Percentiles rank a stretch among this genome's conserved stretches.
These are phyloP conservation scores for Paspalum notatum DNA, from an alignment of 176 grass and related monocot species.

Conservation along the genomic window DNA sequence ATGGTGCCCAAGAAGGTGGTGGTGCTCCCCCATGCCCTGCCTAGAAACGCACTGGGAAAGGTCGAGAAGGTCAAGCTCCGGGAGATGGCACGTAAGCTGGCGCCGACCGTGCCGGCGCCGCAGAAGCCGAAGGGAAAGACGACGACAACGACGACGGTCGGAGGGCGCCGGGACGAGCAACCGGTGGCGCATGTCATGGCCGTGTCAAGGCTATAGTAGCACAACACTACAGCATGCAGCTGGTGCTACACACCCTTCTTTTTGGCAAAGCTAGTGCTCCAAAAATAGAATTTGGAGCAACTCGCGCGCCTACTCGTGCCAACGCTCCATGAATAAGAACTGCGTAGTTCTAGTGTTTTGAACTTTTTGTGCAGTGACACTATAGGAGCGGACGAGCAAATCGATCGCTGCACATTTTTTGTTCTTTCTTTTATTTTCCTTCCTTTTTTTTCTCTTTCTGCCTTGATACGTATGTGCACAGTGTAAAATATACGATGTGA, in stretches of 20 bases:
- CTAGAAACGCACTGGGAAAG: slow-evolving; percentile 64
- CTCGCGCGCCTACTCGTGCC: slow-evolving; percentile 26
- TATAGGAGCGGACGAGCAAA: not conserved
- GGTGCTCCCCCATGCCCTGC: slow-evolving; percentile 41
- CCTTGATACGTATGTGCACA: not conserved
- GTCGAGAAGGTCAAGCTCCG: slow-evolving; percentile 67
- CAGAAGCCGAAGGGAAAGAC: slow-evolving; percentile 49
- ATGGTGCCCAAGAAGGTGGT: slow-evolving; percentile 77
- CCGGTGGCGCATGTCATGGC: slow-evolving; percentile 54
- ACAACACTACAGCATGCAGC: not conserved
- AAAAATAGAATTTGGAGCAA: slow-evolving; percentile 17
- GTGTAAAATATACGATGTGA: slow-evolving; percentile 22
- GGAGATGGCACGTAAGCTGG: slow-evolving; percentile 31
- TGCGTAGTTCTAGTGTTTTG: not conserved
- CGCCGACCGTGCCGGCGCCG: not conserved
- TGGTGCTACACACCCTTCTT: not conserved
- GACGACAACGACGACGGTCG: slow-evolving; percentile 11
- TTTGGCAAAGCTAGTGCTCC: not conserved
- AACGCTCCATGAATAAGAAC: slow-evolving; percentile 39
- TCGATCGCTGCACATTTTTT: not conserved
- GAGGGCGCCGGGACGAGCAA: slow-evolving; percentile 41
- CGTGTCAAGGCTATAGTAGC: slow-evolving; percentile 55
- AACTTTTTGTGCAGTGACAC: not conserved
- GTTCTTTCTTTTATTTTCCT: not conserved
- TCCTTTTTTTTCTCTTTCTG: not conserved